Percentiles rank a stretch among this genome's conserved stretches.
These are phyloP conservation scores for Hepatocystis sp. DNA, from an alignment of 169 alveolate genomes.

Conservation along the genomic window DNA sequence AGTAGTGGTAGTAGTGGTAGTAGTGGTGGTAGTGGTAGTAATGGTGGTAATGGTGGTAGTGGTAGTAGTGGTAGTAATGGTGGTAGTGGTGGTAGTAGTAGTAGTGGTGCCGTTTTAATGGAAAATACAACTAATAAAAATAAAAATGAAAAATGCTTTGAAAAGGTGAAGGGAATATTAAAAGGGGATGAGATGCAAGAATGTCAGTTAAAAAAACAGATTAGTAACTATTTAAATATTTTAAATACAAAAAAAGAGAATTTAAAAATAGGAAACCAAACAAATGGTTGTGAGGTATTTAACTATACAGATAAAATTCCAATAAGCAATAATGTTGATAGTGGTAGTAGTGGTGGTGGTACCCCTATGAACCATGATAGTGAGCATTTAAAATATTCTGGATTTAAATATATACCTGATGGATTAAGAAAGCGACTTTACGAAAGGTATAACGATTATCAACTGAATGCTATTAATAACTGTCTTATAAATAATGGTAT, in stretches of 20 bases:
- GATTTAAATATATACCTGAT: constrained; percentile 77
- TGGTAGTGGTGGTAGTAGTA: background rate
- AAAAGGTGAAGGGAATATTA: background rate
- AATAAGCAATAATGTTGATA: too few relatives aligned
- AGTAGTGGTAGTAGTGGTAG: background rate
- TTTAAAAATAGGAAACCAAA: background rate
- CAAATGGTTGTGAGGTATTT: background rate
- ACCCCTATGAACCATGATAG: too few relatives aligned
- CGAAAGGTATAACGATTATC: constrained; percentile 80
- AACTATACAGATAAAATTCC: background rate
- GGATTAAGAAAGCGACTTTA: constrained; percentile 74
- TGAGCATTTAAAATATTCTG: too few relatives aligned
- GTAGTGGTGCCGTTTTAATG: background rate
- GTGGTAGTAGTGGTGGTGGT: too few relatives aligned
- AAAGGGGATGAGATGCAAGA: background rate
- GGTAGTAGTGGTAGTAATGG: background rate
- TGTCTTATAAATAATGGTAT: constrained; percentile 88
- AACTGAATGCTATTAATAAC: constrained; percentile 82
- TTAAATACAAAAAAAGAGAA: background rate
- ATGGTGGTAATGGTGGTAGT: background rate
- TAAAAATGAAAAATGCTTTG: background rate
- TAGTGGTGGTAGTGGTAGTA: background rate
- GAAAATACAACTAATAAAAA: background rate
- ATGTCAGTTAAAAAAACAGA: background rate
- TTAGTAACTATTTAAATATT: background rate